Conservation (phyloP, 2,329 filamentous ascomycete genomes). For the Remersonia thermophila region DNA sequence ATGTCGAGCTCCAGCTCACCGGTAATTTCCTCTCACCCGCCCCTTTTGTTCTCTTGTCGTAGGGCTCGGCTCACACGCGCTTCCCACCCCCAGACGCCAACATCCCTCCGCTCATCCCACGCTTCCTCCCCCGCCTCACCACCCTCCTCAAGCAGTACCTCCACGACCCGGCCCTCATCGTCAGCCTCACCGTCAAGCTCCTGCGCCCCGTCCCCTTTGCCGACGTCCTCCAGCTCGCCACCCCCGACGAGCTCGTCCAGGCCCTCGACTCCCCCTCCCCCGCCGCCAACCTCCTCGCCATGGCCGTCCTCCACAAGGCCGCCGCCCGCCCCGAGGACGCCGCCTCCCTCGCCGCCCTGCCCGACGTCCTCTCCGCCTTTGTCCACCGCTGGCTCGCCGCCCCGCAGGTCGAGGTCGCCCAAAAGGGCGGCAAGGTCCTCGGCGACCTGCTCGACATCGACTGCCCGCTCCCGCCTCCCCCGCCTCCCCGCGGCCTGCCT, state of each 20-base stretch:
- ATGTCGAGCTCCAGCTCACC: constrained; percentile 46
- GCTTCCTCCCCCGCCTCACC: constrained; percentile 41
- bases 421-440: constrained; percentile 38
- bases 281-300: constrained; percentile 44
- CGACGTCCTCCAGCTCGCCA: constrained; percentile 38
- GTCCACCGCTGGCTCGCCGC: constrained; percentile 40
- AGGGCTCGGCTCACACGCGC: no score
- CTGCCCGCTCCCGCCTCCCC: constrained; percentile 28
- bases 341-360: constrained; percentile 37
- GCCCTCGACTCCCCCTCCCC: constrained; percentile 42
- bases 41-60: accelerated
- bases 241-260: constrained; percentile 36
- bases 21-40: constrained; percentile 23
- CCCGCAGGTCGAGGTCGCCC: constrained; percentile 42
- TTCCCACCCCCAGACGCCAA: constrained; percentile 42
- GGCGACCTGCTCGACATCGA: constrained; percentile 44
- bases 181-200: constrained; percentile 43
- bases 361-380: constrained; percentile 35
- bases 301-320: constrained; percentile 45
- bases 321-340: constrained; percentile 34
- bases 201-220: constrained; percentile 41
- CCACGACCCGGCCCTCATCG: constrained; percentile 38
- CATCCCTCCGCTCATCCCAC: constrained; percentile 38
- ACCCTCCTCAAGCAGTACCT: constrained; percentile 38
- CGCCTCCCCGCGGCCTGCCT: constrained; percentile 11